phyloP scores from a whole-genome alignment of 257 asterid genomes.

The Solanum ahanhuiri region DNA sequence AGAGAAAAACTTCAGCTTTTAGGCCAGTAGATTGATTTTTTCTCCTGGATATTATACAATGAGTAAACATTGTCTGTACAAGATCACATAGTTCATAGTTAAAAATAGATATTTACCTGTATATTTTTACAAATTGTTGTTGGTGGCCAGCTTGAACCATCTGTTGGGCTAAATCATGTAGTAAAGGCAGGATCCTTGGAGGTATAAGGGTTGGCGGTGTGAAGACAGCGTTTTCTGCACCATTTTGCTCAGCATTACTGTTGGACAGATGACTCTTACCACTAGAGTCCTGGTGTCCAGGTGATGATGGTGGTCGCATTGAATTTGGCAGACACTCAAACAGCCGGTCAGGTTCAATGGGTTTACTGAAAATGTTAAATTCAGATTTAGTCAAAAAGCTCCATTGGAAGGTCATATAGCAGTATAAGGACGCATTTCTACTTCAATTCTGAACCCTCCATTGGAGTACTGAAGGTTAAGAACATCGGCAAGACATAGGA shows the following conservation, averaged over 20 bases:
- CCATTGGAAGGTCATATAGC: not conserved
- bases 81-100: not conserved
- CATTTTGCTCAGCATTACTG: conserved; percentile 50
- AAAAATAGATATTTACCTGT: conserved; percentile 39
- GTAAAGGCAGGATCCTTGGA: conserved; percentile 79
- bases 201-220: conserved; percentile 90
- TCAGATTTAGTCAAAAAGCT: not conserved
- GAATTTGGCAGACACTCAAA: conserved; percentile 98
- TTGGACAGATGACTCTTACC: conserved; percentile 61
- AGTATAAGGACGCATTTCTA: not conserved
- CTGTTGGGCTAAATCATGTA: conserved; percentile 93
- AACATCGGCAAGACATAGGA: not conserved
- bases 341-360: conserved; percentile 95
- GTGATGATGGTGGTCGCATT: conserved; percentile 87
- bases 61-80: not conserved
- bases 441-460: not conserved
- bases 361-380: conserved; percentile 48
- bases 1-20: not conserved
- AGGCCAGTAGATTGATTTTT: not conserved
- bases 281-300: conserved; percentile 43
- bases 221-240: conserved; percentile 50
- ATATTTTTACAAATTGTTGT: conserved; percentile 68
- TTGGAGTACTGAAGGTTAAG: not conserved
- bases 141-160: conserved; percentile 91
- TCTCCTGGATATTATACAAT: not conserved